Evolutionary conservation across 495 filamentous ascomycete species (phyloP).

Genomic region (Penicilliopsis zonata): DNA sequence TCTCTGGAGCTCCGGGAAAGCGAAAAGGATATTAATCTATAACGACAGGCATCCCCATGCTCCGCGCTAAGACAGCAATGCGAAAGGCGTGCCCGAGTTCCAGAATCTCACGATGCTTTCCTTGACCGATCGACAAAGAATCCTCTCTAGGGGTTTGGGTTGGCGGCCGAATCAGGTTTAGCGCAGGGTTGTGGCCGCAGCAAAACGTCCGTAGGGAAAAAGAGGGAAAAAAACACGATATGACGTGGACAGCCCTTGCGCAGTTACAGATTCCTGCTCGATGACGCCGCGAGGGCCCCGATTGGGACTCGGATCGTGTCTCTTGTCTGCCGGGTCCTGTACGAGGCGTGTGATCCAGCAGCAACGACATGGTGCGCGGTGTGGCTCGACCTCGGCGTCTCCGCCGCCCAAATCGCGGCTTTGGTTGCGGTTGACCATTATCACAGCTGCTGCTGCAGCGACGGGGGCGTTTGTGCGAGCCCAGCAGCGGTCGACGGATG

Average conservation of each 20-base stretch:
- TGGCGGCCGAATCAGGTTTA: no score
- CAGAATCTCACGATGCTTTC: constrained; percentile 1
- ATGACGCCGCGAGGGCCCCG: no score
- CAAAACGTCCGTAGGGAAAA: no score
- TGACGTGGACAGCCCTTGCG: no score
- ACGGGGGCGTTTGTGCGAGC: constrained; percentile 26
- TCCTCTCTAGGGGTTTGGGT: no score
- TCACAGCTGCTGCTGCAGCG: constrained; percentile 22
- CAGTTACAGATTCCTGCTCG: no score
- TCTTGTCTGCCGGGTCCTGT: no score
- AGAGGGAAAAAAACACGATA: no score
- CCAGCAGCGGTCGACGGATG: constrained; percentile 12
- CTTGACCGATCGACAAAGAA: constrained; percentile 12
- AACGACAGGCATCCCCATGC: constrained; percentile 4
- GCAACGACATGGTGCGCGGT: no score
- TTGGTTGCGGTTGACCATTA: constrained; percentile 23
- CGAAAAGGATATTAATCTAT: constrained; percentile 1
- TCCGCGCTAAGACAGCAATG: constrained; percentile 1
- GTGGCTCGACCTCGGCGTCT: constrained; percentile 12
- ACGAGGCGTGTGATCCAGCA: no score
- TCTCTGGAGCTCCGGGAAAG: constrained; percentile 4
- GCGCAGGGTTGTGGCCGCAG: no score
- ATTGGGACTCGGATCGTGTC: no score
- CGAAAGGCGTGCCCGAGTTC: constrained; percentile 1
- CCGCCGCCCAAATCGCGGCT: constrained; percentile 16